Base-by-base conservation (phyloP, 768 basidiomycete species). In the Tricholoma bakamatsutake region DNA sequence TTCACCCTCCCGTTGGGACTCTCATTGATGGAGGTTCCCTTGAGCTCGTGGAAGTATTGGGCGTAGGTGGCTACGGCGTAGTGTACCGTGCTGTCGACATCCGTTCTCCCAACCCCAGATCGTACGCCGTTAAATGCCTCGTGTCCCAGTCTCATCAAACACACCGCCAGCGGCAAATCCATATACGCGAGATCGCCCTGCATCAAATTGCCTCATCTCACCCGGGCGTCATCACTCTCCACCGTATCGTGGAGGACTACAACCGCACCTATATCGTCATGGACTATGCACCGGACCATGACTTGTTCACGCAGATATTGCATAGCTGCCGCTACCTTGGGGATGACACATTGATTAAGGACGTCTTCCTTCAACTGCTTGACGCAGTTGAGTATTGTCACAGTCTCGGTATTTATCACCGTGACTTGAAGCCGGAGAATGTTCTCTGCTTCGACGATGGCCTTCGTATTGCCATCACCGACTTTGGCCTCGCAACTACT, bases 361-460 rank as follows among this genome's bases (percentile, higher is more conserved):
- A 84, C 61, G 88, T 96, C 59, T 98, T 98, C 74, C 77, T 93
- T 55, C 96, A 99, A 70, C 84, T 99, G 64, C 78, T 98, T 64
- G 93, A 96, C 63, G 91, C 93, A 17, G 90, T 98, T 66, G 88
- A 93, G 62, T 89, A 93, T 72, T 94, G 93, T 70, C 96, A 99
- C 69, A 82, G 82, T 30, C 76, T 90, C 56, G 90, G 91, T 54
- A 93, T 99, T 66, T 97, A 90, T 76, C 96, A 98, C 70, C 90
- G 96, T 48, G 96, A 98, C 71, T 76, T 99, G 67, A 99, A 98
- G 77, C 97, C 97, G 6, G 97, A 99, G 76, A 97, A 93, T 69
- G 84, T 97, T 58, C 77, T 98, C 55, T 95, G 93, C 71, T 88
- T 87, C 77, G 80, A 87, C 69, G 72, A 79, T 62, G 94, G 93